phyloP scores from a whole-genome alignment of 306 rosid species.

The Corylus heterophylla region DNA sequence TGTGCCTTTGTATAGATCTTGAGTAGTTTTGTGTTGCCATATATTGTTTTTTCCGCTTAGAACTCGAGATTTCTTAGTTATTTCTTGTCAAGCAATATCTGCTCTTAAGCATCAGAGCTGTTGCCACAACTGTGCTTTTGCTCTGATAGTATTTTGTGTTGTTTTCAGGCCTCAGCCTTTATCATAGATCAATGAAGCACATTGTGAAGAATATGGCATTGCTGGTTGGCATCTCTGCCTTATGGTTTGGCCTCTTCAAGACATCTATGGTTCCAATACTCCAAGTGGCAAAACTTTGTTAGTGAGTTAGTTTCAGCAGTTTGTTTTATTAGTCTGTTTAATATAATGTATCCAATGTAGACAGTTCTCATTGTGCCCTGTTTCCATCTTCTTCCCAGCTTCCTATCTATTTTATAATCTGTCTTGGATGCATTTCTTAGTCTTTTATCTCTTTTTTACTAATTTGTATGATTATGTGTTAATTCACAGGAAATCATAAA shows the following conservation, averaged over 20 bases:
- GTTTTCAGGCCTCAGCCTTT: too few species aligned
- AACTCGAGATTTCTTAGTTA: not conserved
- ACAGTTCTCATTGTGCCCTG: not conserved
- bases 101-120: not conserved
- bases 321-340: not conserved
- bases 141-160: too few species aligned
- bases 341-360: not conserved
- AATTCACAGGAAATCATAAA: not conserved
- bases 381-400: constrained; percentile 30
- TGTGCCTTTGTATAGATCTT: too few species aligned
- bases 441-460: constrained; percentile 18
- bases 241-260: not conserved
- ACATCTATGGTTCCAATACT: constrained; percentile 28
- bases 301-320: constrained; percentile 36
- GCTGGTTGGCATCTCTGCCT: not conserved
- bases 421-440: constrained; percentile 41
- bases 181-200: too few species aligned
- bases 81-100: not conserved
- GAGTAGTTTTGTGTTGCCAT: too few species aligned
- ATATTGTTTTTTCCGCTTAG: too few species aligned
- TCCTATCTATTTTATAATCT: constrained; percentile 44
- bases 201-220: not conserved
- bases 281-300: constrained; percentile 37
- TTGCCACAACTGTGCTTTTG: not conserved
- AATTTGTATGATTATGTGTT: not conserved